Evolutionary conservation across 225 moss, liverwort and hornwort species (phyloP).

Genomic region (Sphagnum contortum): DNA sequence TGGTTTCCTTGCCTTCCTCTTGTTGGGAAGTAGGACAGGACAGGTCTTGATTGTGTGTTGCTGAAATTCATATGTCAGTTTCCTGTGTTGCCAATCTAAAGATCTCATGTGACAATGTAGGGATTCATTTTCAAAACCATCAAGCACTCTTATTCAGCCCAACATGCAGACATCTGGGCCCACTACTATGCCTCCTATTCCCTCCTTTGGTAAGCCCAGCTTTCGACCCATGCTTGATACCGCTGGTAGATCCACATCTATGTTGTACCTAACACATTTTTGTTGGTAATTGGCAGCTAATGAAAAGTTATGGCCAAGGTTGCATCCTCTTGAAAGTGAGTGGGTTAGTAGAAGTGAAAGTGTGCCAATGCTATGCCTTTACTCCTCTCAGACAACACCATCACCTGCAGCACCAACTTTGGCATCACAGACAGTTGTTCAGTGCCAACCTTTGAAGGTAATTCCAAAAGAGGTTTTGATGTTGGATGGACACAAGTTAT

Average conservation of each 20-base stretch:
- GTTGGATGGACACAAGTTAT: too few relatives aligned
- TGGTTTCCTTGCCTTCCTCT: background rate
- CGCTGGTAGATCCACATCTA: too few relatives aligned
- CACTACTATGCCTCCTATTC: conserved; percentile 56
- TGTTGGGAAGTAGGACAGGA: too few relatives aligned
- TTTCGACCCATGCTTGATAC: background rate
- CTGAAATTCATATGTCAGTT: background rate
- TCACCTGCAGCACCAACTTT: conserved; percentile 75
- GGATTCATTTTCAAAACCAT: conserved; percentile 62
- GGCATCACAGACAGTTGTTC: conserved; percentile 81
- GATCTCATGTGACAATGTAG: conserved; percentile 10
- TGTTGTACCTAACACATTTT: background rate
- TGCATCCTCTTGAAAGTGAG: conserved; percentile 79
- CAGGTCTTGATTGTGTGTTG: conserved; percentile 3
- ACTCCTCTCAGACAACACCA: conserved; percentile 79
- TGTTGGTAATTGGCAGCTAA: conserved; percentile 50
- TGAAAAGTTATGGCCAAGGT: conserved; percentile 91
- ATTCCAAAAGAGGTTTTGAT: background rate
- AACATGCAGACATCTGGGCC: conserved; percentile 43
- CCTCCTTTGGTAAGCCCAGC: conserved; percentile 67
- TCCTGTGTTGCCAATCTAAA: background rate
- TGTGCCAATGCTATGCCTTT: conserved; percentile 71
- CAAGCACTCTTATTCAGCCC: conserved; percentile 80
- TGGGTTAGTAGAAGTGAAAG: conserved; percentile 39
- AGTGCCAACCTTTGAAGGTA: conserved; percentile 93